Base-by-base conservation (phyloP, 305 asterid genomes). In the Solanum aculeatissimum region DNA sequence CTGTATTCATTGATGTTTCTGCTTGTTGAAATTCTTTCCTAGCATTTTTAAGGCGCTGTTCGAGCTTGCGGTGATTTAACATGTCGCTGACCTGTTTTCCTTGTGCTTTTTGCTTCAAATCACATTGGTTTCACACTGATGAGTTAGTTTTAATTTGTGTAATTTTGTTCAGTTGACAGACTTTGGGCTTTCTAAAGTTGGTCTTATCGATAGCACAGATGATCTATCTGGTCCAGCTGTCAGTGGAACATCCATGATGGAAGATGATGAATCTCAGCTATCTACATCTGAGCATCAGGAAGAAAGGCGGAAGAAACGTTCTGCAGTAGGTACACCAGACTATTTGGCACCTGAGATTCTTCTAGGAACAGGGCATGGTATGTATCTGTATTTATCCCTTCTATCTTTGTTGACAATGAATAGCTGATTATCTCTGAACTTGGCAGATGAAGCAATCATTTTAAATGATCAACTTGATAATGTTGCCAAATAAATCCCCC, bases 311-410 rank as follows among this genome's bases (percentile, higher is more conserved):
- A 93, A 97, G 78, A 97, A 97, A 81, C 98, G 99, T 84, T 97
- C 99, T 6, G 99, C 99, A 85, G 99, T 95, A 84, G 99, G 99
- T 83, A 97, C 99, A 83, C 99, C 99, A 70, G 99, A 97, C 90
- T 97, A 97, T 90, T 91, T 97, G 95, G 99, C 99, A 83, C 99
- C 99, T 83, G 99, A 97, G 92, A 97, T 97, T 89, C 99, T 97
- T 91, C 96, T 97, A 79, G 99, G 99, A 93, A 97, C 99, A 82
- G 99, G 99, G 81, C 99, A 97, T 85, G 99, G 99, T 97, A 79
- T 45, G 98, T 92, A 85, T 70, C 51, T 25, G 15, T 49, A 27
- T 68, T 49, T 68, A 25, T 32, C 11, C 65, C 25, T 16, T 62
- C 57, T 75, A 7, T 53, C 83, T 77, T 77, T 45, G 16, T 77